Conservation (phyloP, 2,329 filamentous ascomycete species). For the Exophiala aquamarina region DNA sequence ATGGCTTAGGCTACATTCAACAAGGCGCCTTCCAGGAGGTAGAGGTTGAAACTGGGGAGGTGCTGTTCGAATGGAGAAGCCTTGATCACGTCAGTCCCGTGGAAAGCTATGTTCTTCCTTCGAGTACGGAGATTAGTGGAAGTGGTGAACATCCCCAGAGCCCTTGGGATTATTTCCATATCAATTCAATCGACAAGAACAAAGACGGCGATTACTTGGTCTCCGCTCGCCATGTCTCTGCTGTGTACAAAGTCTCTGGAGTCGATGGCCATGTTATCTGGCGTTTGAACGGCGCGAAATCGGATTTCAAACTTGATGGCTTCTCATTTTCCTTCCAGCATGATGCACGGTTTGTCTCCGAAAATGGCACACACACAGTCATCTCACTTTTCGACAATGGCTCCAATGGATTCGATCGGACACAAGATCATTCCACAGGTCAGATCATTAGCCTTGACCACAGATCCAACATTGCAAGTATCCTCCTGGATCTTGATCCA, state of each 20-base stretch:
- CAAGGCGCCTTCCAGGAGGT: slow-evolving; percentile 36
- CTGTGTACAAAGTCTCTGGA: slow-evolving; percentile 49
- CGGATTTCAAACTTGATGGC: slow-evolving; percentile 44
- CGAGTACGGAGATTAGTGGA: slow-evolving; percentile 9
- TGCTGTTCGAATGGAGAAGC: slow-evolving; percentile 39
- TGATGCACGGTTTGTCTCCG: slow-evolving; percentile 45
- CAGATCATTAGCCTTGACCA: slow-evolving; percentile 43
- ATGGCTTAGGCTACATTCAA: slow-evolving; percentile 37
- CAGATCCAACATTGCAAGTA: slow-evolving; percentile 43
- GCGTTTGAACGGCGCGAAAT: slow-evolving; percentile 53
- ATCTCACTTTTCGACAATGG: slow-evolving; percentile 44
- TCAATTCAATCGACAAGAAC: slow-evolving; percentile 58
- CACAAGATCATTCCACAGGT: slow-evolving; percentile 41
- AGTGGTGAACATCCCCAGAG: slow-evolving; percentile 4
- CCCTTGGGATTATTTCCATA: slow-evolving; percentile 57
- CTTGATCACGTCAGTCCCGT: slow-evolving; percentile 34
- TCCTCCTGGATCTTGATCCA: no score
- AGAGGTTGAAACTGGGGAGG: slow-evolving; percentile 35
- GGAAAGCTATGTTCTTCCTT: slow-evolving; percentile 17
- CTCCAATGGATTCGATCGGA: slow-evolving; percentile 25
- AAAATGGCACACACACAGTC: slow-evolving; percentile 20
- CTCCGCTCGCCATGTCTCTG: slow-evolving; percentile 51
- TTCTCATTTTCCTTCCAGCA: slow-evolving; percentile 54
- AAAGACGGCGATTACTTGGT: slow-evolving; percentile 53
- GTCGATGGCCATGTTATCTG: slow-evolving; percentile 52